These are phyloP conservation scores for Cucumis cinereus DNA, from an alignment of 306 rosid genomes.

Conservation along the genomic window DNA sequence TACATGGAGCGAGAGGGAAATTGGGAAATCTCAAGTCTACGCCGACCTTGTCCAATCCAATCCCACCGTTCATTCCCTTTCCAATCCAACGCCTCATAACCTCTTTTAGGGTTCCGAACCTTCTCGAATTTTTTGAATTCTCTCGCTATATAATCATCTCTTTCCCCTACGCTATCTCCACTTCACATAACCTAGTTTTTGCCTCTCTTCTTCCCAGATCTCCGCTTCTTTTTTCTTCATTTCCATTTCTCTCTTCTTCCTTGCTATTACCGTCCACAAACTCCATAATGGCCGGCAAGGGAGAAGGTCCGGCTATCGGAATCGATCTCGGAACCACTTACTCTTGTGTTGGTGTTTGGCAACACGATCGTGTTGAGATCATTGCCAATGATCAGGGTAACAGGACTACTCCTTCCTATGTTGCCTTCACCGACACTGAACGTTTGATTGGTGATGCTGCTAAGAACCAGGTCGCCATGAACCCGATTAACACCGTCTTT, in stretches of 20 bases:
- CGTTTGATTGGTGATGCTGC: conserved; percentile 57
- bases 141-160: conserved; percentile 13
- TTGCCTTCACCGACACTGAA: conserved; percentile 45
- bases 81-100: conserved; percentile 2
- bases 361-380: conserved; percentile 57
- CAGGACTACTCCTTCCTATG: conserved; percentile 59
- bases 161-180: background rate
- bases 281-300: conserved; percentile 44
- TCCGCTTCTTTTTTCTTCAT: background rate
- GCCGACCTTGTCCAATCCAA: background rate
- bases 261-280: background rate
- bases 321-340: conserved; percentile 62
- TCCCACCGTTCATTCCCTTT: background rate
- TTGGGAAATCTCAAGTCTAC: conserved; percentile 1
- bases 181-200: background rate
- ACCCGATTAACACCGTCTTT: conserved; percentile 51
- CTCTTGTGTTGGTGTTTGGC: conserved; percentile 64
- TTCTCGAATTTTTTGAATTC: conserved; percentile 31
- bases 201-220: background rate
- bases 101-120: conserved; percentile 17
- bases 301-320: conserved; percentile 65
- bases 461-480: conserved; percentile 57
- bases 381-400: conserved; percentile 63
- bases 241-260: background rate
- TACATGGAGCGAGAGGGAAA: background rate